Base-by-base conservation (phyloP, 345 rosid species). In the Rhizophora mangle region DNA sequence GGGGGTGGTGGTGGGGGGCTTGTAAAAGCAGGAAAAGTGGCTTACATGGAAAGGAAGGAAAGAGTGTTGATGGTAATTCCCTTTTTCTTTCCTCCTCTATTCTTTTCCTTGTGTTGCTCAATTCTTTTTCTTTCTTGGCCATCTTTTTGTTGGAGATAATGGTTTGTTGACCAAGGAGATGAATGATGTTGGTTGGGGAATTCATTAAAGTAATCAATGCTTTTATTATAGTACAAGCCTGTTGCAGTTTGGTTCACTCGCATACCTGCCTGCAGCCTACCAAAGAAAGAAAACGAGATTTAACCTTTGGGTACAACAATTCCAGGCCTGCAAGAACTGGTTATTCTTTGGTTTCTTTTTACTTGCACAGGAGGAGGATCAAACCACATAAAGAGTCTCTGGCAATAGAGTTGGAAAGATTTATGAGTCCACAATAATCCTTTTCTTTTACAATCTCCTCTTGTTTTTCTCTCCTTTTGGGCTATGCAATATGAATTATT, bases 141-240 rank as follows among this genome's bases (percentile, higher is more conserved):
- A 31, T 26, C 53, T 8, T 16, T 67, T 13, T 68, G 9, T 30
- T 72, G 55, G 56, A 63, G 79, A 76, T 37, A 70, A 76, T 72
- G 76, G 70, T 71, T 74, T 83, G 83, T 83, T 84, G 85, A 84
- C 87, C 71, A 74, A 30, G 37, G 56, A 0, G 63, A 30, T 1
- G 26, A 32, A 22, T 47, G 62, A 26, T 52, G 74, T 79, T 84
- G 73, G 86, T 77, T 81, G 90, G 76, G 74, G 79, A 75, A 63
- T 79, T 72, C 70, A 75, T 76, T 62, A 68, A 82, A 80, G 82
- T 72, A 69, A 77, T 74, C 58, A 81, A 80, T 80, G 79, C 73
- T 76, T 76, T 77, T 47, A 74, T 60, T 77, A 64, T 55, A 49
- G 53, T 65, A 29, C 36, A 74, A 61, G 62, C 56, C 57, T 43